Conservation (phyloP, 768 basidiomycete genomes). For the Russula foetens region DNA sequence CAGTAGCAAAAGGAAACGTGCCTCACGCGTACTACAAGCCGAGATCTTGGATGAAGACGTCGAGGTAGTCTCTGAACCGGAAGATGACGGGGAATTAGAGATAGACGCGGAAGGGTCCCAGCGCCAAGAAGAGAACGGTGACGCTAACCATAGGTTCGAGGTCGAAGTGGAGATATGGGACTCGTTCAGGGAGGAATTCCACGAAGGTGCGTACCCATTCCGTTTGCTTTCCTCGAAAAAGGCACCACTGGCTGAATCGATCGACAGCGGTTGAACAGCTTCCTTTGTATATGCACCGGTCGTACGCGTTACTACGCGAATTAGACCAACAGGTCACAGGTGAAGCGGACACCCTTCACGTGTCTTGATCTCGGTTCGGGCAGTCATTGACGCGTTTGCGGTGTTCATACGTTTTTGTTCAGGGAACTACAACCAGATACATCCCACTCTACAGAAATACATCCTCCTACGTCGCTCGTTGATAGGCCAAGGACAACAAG, state of each 20-base stretch:
- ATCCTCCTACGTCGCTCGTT: constrained; percentile 9
- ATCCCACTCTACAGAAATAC: constrained; percentile 12
- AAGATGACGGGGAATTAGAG: constrained; percentile 1
- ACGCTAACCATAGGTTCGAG: not conserved
- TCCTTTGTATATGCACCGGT: constrained; percentile 19
- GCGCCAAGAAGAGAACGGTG: not conserved
- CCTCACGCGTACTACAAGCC: constrained; percentile 1
- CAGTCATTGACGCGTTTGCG: not conserved
- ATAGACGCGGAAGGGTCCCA: not conserved
- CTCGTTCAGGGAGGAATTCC: constrained; percentile 16
- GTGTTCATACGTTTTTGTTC: not conserved
- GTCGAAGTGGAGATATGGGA: constrained; percentile 14
- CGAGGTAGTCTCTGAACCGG: not conserved
- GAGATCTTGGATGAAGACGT: not conserved
- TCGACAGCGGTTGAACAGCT: constrained; percentile 16
- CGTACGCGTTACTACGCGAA: constrained; percentile 16
- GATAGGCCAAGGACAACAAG: not conserved
- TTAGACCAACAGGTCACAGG: constrained; percentile 16
- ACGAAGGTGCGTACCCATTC: constrained; percentile 4
- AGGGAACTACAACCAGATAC: constrained; percentile 13
- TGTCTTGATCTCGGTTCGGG: not conserved
- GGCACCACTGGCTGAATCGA: not conserved
- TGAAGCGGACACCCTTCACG: not conserved
- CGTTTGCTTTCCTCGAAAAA: not conserved
- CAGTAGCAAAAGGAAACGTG: constrained; percentile 14